Conservation (phyloP, 257 asterid genomes). For the Ajuga chamaepitys region DNA sequence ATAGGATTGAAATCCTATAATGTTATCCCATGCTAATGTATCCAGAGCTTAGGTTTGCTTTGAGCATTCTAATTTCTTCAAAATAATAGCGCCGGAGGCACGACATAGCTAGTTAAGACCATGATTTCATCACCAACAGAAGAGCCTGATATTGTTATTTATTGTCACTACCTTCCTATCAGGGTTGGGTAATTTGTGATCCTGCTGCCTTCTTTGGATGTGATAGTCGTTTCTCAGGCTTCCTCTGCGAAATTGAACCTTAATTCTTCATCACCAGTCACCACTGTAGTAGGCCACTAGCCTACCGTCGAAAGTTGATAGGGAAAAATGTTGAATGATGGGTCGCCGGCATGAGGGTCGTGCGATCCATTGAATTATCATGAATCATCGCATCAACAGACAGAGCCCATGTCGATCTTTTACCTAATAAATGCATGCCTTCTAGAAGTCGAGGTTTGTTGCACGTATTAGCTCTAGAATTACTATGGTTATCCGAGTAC, state of each 20-base stretch:
- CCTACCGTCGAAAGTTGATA: neutral
- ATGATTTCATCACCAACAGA: too few relatives aligned
- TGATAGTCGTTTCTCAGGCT: neutral
- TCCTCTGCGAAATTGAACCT: neutral
- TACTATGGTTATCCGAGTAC: neutral
- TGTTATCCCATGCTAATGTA: too few relatives aligned
- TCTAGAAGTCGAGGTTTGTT: neutral
- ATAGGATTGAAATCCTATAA: too few relatives aligned
- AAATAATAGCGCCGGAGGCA: too few relatives aligned
- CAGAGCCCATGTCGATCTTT: neutral
- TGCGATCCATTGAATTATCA: neutral
- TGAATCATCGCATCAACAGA: neutral
- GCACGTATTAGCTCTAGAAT: neutral
- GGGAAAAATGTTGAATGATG: neutral
- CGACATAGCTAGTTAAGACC: too few relatives aligned
- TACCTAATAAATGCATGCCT: neutral
- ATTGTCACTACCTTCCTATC: too few relatives aligned
- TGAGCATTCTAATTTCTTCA: too few relatives aligned
- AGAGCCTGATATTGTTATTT: too few relatives aligned
- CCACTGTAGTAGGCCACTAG: neutral
- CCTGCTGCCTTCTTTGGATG: too few relatives aligned
- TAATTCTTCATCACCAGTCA: neutral
- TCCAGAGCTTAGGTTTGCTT: too few relatives aligned
- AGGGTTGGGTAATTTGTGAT: too few relatives aligned
- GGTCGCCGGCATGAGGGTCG: neutral